Percentiles rank a stretch among this genome's conserved stretches.
Evolutionary conservation across 495 filamentous ascomycete genomes (phyloP).

Genomic region (Aspergillus baeticus): DNA sequence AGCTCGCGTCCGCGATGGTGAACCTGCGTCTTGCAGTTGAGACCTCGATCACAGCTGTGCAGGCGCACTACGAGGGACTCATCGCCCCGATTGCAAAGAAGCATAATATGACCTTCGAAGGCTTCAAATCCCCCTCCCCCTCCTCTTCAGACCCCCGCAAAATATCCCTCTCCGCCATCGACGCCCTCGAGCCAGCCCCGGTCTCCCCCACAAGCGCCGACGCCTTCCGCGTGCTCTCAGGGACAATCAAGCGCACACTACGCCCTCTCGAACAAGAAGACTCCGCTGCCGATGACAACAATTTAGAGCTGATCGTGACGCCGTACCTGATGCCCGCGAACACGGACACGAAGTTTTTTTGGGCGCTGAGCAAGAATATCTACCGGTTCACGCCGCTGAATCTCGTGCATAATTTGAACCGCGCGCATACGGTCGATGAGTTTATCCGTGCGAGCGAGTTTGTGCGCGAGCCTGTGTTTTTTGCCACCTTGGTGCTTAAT

Average conservation of each 20-base stretch:
- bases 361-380: not conserved
- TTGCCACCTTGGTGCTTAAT: not conserved
- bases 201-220: not conserved
- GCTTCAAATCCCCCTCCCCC: not conserved
- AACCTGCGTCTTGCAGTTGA: not conserved
- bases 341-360: not conserved
- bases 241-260: too few relatives aligned
- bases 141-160: not conserved
- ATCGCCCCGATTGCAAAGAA: not conserved
- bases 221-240: not conserved
- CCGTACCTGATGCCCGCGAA: conserved; percentile 1
- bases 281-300: not conserved
- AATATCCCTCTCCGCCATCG: not conserved
- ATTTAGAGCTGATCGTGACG: not conserved
- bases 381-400: not conserved
- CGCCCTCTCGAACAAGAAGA: too few relatives aligned
- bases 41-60: not conserved
- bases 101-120: not conserved
- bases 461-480: not conserved
- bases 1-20: not conserved
- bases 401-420: not conserved
- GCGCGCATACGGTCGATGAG: not conserved
- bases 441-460: not conserved
- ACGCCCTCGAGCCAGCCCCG: not conserved
- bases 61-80: not conserved